These are phyloP conservation scores for Paraphaeosphaeria minitans DNA, from an alignment of 2,329 filamentous ascomycete species.

Conservation along the genomic window DNA sequence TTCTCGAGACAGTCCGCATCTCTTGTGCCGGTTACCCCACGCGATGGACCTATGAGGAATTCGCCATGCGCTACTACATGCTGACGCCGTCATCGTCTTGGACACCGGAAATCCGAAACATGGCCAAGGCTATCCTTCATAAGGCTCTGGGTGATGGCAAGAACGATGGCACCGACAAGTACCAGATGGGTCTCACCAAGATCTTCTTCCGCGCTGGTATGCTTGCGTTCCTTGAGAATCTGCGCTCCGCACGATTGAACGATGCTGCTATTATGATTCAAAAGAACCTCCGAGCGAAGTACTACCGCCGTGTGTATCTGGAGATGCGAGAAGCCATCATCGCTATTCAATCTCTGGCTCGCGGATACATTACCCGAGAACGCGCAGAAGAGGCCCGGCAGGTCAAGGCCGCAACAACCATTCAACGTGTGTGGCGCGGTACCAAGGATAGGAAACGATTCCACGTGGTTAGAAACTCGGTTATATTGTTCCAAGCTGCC, in stretches of 20 bases:
- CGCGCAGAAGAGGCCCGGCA: constrained; percentile 80
- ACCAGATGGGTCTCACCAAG: constrained; percentile 96
- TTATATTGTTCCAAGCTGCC: constrained; percentile 85
- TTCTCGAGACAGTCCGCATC: constrained; percentile 96
- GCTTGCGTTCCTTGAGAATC: constrained; percentile 95
- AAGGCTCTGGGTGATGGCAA: constrained; percentile 77
- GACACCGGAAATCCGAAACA: constrained; percentile 91
- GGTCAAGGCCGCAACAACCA: constrained; percentile 86
- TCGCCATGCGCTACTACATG: constrained; percentile 98
- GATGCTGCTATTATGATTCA: constrained; percentile 97
- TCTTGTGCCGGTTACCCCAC: constrained; percentile 97
- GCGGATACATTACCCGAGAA: constrained; percentile 79
- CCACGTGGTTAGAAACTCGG: constrained; percentile 75
- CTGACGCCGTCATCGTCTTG: constrained; percentile 85
- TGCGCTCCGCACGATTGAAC: constrained; percentile 87
- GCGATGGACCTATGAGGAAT: constrained; percentile 98
- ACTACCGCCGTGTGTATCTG: constrained; percentile 89
- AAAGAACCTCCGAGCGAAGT: constrained; percentile 95
- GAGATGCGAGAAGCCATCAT: constrained; percentile 83
- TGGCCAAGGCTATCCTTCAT: constrained; percentile 89
- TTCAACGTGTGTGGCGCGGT: constrained; percentile 93
- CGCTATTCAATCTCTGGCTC: constrained; percentile 74
- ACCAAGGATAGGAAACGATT: constrained; percentile 86
- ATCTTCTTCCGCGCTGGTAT: constrained; percentile 99
- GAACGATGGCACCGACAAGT: constrained; percentile 78